These are phyloP conservation scores for Pseudofabraea citricarpa DNA, from an alignment of 2,329 filamentous ascomycete genomes.

Conservation along the genomic window DNA sequence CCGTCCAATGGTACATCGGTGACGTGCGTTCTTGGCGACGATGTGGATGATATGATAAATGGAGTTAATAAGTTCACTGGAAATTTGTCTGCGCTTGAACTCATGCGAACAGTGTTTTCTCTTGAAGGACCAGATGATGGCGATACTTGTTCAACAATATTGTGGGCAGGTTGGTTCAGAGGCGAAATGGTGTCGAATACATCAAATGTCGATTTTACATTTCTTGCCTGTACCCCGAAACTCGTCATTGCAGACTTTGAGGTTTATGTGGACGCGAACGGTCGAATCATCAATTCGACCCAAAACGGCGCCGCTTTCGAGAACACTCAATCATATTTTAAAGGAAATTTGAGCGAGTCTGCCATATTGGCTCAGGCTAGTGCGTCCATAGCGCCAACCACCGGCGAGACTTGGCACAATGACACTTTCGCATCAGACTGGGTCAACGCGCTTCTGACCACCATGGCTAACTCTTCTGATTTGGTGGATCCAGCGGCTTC, in stretches of 20 bases:
- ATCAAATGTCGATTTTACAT: constrained; percentile 1
- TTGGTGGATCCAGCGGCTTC: constrained; percentile 31
- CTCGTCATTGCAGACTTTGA: constrained; percentile 29
- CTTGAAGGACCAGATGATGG: constrained; percentile 3
- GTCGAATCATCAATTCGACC: constrained; percentile 22
- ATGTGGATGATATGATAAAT: constrained; percentile 1
- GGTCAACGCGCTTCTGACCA: constrained; percentile 40
- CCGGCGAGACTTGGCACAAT: constrained; percentile 38
- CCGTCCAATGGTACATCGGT: constrained; percentile 7
- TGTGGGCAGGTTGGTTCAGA: constrained; percentile 15
- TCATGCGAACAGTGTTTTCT: constrained; percentile 4
- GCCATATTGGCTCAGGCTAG: constrained; percentile 2
- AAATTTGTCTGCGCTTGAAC: constrained; percentile 4
- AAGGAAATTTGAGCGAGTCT: not conserved
- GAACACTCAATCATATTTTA: constrained; percentile 4
- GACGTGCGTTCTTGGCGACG: constrained; percentile 1
- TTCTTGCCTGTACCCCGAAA: constrained; percentile 31
- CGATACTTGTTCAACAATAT: constrained; percentile 6
- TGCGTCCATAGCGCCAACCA: constrained; percentile 2
- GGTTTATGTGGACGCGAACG: constrained; percentile 28
- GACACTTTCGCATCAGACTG: constrained; percentile 38
- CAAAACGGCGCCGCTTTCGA: constrained; percentile 4
- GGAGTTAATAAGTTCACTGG: not conserved
- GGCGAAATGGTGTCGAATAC: too few species aligned
- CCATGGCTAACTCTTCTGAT: constrained; percentile 21